A percentile compares a stretch with the other conserved stretches of the same genome.
Evolutionary conservation across 2,329 filamentous ascomycete species (phyloP).

Genomic region (Fusarium torulosum): DNA sequence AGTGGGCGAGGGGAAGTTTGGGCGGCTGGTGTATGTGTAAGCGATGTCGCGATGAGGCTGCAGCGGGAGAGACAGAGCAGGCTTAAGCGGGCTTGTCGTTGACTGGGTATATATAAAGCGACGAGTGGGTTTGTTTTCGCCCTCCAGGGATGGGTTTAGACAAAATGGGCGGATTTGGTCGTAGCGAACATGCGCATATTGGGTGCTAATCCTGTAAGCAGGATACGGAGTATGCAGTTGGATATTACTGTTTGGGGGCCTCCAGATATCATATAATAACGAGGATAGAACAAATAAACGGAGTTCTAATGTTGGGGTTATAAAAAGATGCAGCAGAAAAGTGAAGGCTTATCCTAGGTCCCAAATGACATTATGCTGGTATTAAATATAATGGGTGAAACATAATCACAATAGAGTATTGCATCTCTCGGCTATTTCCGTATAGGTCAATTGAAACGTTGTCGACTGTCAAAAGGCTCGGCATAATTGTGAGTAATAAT

Average conservation of each 20-base stretch:
- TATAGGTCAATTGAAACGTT: background rate
- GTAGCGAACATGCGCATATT: slow-evolving; percentile 14
- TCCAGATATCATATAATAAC: slow-evolving; percentile 17
- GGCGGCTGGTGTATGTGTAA: slow-evolving; percentile 90
- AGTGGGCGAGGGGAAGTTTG: slow-evolving; percentile 89
- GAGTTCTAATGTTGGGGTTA: background rate
- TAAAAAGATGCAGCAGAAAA: background rate
- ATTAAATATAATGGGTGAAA: no score
- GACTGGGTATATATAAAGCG: slow-evolving; percentile 10
- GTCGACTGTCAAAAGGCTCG: background rate
- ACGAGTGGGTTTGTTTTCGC: slow-evolving; percentile 9
- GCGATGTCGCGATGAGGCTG: slow-evolving; percentile 81
- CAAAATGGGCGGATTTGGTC: slow-evolving; percentile 22
- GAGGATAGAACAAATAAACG: background rate
- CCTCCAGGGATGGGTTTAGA: slow-evolving; percentile 31
- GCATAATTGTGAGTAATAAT: background rate
- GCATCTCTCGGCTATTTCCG: background rate
- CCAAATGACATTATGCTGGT: no score
- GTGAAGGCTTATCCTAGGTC: no score
- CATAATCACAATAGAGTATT: background rate
- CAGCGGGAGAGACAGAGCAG: slow-evolving; percentile 30
- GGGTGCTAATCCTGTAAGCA: background rate
- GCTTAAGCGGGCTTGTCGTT: slow-evolving; percentile 22
- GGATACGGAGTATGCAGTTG: background rate
- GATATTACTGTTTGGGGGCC: background rate